These are phyloP conservation scores for Radiomyces spectabilis DNA, from an alignment of 192 early-diverging fungal genomes.

Conservation along the genomic window DNA sequence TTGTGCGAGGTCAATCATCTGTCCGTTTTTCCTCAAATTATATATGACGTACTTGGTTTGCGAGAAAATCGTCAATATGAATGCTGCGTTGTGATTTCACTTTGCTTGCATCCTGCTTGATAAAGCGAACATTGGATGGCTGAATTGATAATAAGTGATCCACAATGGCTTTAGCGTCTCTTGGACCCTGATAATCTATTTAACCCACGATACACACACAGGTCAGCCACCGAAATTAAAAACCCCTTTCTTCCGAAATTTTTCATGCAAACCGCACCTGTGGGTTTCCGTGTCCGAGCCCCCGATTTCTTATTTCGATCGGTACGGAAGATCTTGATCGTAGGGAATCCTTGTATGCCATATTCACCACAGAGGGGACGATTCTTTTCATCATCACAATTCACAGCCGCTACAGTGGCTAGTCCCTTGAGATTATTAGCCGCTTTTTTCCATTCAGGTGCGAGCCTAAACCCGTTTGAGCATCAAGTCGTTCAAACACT, in stretches of 20 bases:
- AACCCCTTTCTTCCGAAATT: no score
- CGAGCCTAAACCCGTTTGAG: conserved; percentile 35
- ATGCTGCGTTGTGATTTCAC: conserved; percentile 44
- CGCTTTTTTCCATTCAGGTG: conserved; percentile 85
- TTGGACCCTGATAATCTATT: conserved; percentile 66
- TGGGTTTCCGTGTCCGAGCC: conserved; percentile 13
- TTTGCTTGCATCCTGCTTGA: conserved; percentile 23
- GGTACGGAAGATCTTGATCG: conserved; percentile 71
- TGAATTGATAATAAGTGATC: conserved; percentile 58
- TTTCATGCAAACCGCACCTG: conserved; percentile 32
- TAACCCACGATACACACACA: no score
- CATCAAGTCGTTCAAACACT: not conserved
- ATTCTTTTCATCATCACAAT: conserved; percentile 85
- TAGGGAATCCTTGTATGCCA: conserved; percentile 82
- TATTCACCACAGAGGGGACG: conserved; percentile 68
- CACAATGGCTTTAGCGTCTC: conserved; percentile 68
- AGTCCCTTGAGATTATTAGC: conserved; percentile 78
- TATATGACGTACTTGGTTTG: conserved; percentile 32
- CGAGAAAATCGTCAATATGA: conserved; percentile 51
- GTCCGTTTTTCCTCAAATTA: no score
- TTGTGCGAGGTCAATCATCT: no score
- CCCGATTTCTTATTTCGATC: conserved; percentile 39
- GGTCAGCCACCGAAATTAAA: no score
- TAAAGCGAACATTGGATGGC: conserved; percentile 46
- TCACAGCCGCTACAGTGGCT: conserved; percentile 79